Conservation (phyloP, 805 yeast genomes). For the Candida nonsorbophila region DNA sequence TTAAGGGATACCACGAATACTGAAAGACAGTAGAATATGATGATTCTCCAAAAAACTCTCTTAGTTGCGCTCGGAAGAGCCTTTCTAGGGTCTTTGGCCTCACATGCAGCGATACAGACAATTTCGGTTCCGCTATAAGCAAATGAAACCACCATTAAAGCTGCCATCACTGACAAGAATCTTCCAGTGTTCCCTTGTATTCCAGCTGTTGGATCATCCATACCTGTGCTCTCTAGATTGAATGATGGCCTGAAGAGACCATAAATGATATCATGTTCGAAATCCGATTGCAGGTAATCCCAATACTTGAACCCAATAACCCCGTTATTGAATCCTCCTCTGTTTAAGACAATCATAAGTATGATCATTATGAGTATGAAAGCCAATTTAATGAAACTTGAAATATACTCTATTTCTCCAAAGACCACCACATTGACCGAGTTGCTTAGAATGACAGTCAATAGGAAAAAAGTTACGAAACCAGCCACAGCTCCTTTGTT, state of each 20-base stretch:
- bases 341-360: constrained; percentile 59
- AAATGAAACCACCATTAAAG: constrained; percentile 61
- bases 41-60: constrained; percentile 66
- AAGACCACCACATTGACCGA: constrained; percentile 65
- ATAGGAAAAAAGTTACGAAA: constrained; percentile 57
- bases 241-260: constrained; percentile 75
- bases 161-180: constrained; percentile 55
- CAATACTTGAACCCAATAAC: constrained; percentile 67
- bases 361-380: constrained; percentile 50
- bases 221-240: constrained; percentile 57
- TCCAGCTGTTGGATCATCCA: constrained; percentile 39
- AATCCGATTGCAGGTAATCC: constrained; percentile 49
- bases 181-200: constrained; percentile 59
- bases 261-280: constrained; percentile 44
- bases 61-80: constrained; percentile 75
- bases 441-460: constrained; percentile 47
- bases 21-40: constrained; percentile 60
- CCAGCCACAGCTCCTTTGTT: constrained; percentile 43
- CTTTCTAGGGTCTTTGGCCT: constrained; percentile 73
- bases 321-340: constrained; percentile 46
- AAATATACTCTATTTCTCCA: constrained; percentile 68
- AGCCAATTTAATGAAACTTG: constrained; percentile 54
- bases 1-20: constrained; percentile 67
- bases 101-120: constrained; percentile 81
- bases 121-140: constrained; percentile 81